A percentile compares a stretch with the other conserved stretches of the same genome.
Conservation (phyloP, 2,329 filamentous ascomycete species). For the Graphiopsis chlorocephala region DNA sequence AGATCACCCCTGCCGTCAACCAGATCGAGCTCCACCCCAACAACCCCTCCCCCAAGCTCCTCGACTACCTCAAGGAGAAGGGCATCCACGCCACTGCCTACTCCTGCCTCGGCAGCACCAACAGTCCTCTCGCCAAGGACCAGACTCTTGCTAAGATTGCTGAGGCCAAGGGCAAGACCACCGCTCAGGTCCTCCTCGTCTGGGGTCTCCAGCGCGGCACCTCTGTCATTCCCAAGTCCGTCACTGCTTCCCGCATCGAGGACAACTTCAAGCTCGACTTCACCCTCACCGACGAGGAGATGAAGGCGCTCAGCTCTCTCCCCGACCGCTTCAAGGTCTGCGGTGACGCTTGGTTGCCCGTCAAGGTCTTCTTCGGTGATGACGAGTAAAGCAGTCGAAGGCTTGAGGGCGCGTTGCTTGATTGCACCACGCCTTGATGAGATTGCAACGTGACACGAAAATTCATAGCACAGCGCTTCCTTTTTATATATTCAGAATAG, state of each 20-base stretch:
- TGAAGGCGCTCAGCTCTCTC: constrained; percentile 65
- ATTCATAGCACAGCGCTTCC: constrained; percentile 5
- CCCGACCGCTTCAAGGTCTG: constrained; percentile 81
- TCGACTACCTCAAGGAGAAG: constrained; percentile 50
- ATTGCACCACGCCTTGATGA: not conserved
- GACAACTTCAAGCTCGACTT: constrained; percentile 72
- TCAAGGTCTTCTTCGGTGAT: constrained; percentile 80
- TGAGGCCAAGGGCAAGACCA: constrained; percentile 41
- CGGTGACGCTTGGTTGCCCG: constrained; percentile 68
- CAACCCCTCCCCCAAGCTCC: constrained; percentile 54
- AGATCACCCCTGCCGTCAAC: constrained; percentile 61
- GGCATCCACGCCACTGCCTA: constrained; percentile 55
- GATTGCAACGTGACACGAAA: constrained; percentile 9
- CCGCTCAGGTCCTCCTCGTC: constrained; percentile 46
- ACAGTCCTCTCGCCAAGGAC: constrained; percentile 43
- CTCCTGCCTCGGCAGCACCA: constrained; percentile 47
- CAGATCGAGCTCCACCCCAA: constrained; percentile 68
- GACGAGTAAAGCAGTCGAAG: constrained; percentile 58
- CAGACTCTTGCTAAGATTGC: constrained; percentile 42
- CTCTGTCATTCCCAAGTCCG: constrained; percentile 53
- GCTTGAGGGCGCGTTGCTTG: not conserved
- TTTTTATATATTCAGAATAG: constrained; percentile 4
- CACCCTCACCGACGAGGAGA: constrained; percentile 69
- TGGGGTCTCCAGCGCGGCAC: constrained; percentile 51
- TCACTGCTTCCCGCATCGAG: constrained; percentile 62